These are phyloP conservation scores for Euphrasia confusa DNA, from an alignment of 257 asterid species.

Conservation along the genomic window DNA sequence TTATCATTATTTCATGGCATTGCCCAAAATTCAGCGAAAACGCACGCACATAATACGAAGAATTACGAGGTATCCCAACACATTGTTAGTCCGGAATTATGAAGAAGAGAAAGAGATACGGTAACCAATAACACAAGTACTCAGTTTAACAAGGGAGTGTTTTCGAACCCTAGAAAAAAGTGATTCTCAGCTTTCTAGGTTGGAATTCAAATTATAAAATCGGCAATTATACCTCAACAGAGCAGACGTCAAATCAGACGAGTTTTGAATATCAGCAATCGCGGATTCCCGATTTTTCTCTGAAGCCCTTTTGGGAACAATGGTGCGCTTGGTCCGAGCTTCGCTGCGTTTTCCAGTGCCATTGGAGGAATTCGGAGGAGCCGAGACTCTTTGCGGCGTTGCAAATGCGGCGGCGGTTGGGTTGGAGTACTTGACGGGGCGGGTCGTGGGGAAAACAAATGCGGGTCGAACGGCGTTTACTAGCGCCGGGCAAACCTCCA, in stretches of 20 bases:
- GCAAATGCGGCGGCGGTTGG: constrained; percentile 22
- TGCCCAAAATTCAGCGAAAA: neutral
- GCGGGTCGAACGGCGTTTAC: constrained; percentile 32
- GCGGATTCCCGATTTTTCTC: constrained; percentile 45
- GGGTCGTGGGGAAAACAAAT: constrained; percentile 23
- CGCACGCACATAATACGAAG: neutral
- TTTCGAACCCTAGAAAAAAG: neutral
- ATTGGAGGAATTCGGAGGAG: constrained; percentile 16
- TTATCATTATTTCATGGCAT: constrained; percentile 21
- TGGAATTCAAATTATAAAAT: neutral
- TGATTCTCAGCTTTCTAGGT: neutral
- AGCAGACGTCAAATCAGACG: constrained; percentile 67
- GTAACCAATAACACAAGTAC: neutral
- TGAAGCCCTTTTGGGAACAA: constrained; percentile 26
- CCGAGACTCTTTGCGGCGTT: constrained; percentile 24
- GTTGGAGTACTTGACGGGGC: constrained; percentile 23
- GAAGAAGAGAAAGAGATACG: neutral
- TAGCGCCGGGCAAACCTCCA: constrained; percentile 34
- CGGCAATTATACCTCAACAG: constrained; percentile 49
- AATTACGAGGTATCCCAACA: constrained; percentile 1
- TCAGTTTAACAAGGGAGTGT: neutral
- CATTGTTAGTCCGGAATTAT: neutral
- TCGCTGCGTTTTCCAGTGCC: constrained; percentile 23
- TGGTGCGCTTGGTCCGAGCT: constrained; percentile 26
- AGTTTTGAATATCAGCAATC: constrained; percentile 55